Evolutionary conservation across 2,329 filamentous ascomycete species (phyloP).

Genomic region (Claviceps sorghi): DNA sequence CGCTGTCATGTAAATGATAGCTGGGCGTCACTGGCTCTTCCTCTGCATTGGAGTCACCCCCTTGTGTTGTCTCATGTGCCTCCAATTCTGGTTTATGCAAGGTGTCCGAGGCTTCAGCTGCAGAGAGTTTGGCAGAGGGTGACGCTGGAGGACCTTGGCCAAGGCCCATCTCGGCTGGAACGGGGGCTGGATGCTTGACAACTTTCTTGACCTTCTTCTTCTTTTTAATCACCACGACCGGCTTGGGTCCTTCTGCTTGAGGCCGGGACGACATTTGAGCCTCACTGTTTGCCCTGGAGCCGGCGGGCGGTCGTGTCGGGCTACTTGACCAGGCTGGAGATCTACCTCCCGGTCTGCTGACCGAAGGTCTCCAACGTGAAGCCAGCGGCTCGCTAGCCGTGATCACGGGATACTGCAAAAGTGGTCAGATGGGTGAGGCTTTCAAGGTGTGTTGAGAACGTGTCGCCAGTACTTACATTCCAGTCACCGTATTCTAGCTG

Average conservation of each 20-base stretch:
- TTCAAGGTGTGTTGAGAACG: neutral
- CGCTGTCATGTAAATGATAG: conserved; percentile 22
- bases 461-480: conserved; percentile 53
- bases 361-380: conserved; percentile 42
- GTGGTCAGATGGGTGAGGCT: conserved; percentile 12
- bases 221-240: conserved; percentile 22
- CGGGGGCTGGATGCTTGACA: conserved; percentile 20
- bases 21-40: conserved; percentile 3
- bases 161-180: conserved; percentile 15
- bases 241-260: conserved; percentile 10
- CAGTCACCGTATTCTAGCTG: conserved; percentile 74
- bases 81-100: conserved; percentile 5
- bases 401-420: conserved; percentile 71
- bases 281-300: conserved; percentile 1
- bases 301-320: conserved; percentile 10
- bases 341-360: conserved; percentile 14
- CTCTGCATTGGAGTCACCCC: conserved; percentile 6
- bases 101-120: neutral
- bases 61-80: conserved; percentile 7
- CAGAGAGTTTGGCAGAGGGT: neutral
- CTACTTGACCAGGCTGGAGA: conserved; percentile 13
- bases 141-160: conserved; percentile 10
- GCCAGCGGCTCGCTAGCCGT: conserved; percentile 60
- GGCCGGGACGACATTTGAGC: neutral
- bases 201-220: conserved; percentile 24